Evolutionary conservation across 2,329 filamentous ascomycete genomes (phyloP).

Genomic region (Passalora sequoiae): DNA sequence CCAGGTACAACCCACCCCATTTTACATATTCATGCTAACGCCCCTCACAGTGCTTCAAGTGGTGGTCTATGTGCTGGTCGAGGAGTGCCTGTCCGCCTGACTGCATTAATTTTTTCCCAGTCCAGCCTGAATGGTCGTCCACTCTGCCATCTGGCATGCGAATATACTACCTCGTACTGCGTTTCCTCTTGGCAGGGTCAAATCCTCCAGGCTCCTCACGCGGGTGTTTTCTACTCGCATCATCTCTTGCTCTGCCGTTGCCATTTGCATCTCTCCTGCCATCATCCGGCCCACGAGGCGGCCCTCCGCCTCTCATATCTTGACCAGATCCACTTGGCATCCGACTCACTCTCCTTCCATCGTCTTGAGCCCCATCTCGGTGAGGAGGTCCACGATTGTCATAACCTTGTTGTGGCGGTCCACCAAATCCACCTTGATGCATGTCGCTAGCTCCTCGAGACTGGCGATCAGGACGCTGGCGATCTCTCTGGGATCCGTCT

Average conservation of each 20-base stretch:
- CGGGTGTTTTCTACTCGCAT: constrained; percentile 26
- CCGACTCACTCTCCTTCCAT: constrained; percentile 17
- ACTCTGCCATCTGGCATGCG: too few species aligned
- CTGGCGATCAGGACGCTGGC: constrained; percentile 15
- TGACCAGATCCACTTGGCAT: constrained; percentile 15
- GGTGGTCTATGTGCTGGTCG: too few species aligned
- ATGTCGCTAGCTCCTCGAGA: constrained; percentile 16
- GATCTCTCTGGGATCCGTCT: constrained; percentile 13
- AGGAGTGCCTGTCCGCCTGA: too few species aligned
- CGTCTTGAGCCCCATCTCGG: constrained; percentile 16
- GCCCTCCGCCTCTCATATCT: constrained; percentile 19
- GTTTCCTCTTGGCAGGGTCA: constrained; percentile 24
- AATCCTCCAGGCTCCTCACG: constrained; percentile 26
- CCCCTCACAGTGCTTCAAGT: too few species aligned
- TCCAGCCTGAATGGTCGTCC: too few species aligned
- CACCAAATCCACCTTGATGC: constrained; percentile 9
- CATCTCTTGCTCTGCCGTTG: neutral
- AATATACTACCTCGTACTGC: constrained; percentile 19
- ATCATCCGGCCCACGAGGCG: constrained; percentile 18
- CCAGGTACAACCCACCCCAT: too few species aligned
- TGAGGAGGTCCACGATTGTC: constrained; percentile 2
- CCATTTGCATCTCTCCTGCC: constrained; percentile 11
- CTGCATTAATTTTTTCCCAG: too few species aligned
- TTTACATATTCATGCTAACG: too few species aligned
- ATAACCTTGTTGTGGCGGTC: constrained; percentile 10